Evolutionary conservation across 1,284 basidiomycete species (phyloP).

Genomic region (Sporisorium scitamineum): DNA sequence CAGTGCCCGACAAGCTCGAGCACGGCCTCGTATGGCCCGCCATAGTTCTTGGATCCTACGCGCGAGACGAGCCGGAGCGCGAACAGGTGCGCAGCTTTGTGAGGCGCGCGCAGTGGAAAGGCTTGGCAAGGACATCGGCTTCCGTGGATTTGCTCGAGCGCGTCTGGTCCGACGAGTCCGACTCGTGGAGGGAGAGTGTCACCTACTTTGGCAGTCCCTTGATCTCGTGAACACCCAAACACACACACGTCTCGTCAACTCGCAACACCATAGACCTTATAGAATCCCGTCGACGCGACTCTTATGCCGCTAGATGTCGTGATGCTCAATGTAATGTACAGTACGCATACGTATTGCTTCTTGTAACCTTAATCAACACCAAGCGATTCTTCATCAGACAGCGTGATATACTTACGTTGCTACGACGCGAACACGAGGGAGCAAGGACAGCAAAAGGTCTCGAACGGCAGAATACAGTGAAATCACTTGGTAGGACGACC

Average conservation of each 20-base stretch:
- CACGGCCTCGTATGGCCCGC: conserved; percentile 43
- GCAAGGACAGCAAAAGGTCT: neutral
- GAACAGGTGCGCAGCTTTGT: conserved; percentile 23
- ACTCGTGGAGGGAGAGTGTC: conserved; percentile 40
- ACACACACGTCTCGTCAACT: neutral
- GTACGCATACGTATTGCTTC: neutral
- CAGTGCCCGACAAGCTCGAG: conserved; percentile 30
- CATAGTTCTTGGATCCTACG: conserved; percentile 38
- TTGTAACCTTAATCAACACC: neutral
- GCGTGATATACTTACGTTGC: neutral
- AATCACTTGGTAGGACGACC: conserved; percentile 12
- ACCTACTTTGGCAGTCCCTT: conserved; percentile 45
- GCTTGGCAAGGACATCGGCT: conserved; percentile 15
- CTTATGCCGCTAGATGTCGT: neutral
- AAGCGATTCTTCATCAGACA: neutral
- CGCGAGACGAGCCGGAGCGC: conserved; percentile 15
- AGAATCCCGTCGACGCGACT: neutral
- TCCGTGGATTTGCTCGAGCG: conserved; percentile 35
- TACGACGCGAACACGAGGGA: neutral
- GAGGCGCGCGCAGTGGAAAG: conserved; percentile 29
- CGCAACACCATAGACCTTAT: conserved; percentile 5
- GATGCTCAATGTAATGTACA: conserved; percentile 8
- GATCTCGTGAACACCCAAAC: conserved; percentile 11
- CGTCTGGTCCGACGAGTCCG: conserved; percentile 29
- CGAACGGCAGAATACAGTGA: neutral